Evolutionary conservation across 192 early-diverging fungal species (phyloP), one percentile per base, ranked within the genome.

Genomic region (Coemansia sp.): DNA sequence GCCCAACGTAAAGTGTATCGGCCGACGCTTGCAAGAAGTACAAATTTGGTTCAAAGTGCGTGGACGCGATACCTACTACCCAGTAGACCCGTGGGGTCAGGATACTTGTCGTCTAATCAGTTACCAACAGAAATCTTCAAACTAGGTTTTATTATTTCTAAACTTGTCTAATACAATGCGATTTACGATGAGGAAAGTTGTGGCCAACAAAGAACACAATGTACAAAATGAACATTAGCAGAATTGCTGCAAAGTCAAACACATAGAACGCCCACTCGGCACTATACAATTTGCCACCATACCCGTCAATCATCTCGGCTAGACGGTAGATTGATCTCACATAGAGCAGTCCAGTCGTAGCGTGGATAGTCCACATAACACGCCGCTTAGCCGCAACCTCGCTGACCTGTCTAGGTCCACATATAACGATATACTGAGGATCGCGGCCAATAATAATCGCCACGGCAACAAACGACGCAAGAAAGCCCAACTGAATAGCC

Each of bases 1-100:
- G 34, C 75, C 85, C 20, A 83, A 78, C n/a, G 71, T 83, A 12
- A 74, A 69, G 55, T 86, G 85, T 64, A 46, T 64, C 7, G 74
- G 78, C n/a, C 15, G 78, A 0, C 50, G 69, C 7, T 52, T 86
- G 40, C 77, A 83, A 62, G 85, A 86, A 41, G 73, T 86, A 8
- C 70, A 53, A 36, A 50, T 86, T 41, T 83, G 80, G 78, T 86
- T 86, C 73, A 76, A 80, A 43, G 85, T 86, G 38, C 66, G 68
- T 12, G 85, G 85, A 13, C 65, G 74, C 34, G 73, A 79, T 62
- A 57, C 38, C 47, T 83, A 86, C 69, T 75, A 80, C 44, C 80
- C 78, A 0, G 78, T 82, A 5, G 68, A 76, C 5, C 76, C 85
- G 7, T 70, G 70, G 72, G 81, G 85, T 47, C 16, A 47, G 1